These are phyloP conservation scores for Diospyros lotus DNA, from an alignment of 148 eudicot species.

Conservation along the genomic window DNA sequence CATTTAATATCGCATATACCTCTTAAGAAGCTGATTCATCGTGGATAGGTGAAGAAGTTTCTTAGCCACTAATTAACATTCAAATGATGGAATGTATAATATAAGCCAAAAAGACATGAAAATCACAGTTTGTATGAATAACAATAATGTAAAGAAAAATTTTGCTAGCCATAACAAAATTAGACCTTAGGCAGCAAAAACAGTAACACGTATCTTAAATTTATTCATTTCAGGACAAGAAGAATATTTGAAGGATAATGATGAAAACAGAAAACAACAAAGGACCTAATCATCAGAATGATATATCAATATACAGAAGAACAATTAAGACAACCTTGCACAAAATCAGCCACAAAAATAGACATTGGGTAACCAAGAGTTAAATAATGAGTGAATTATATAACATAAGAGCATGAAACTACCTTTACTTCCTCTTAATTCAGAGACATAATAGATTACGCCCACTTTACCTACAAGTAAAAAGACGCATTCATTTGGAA, in stretches of 20 bases:
- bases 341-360: neutral
- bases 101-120: too few relatives aligned
- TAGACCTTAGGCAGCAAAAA: neutral
- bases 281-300: neutral
- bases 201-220: neutral
- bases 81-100: too few relatives aligned
- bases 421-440: slow-evolving; percentile 93
- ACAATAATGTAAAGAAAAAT: too few relatives aligned
- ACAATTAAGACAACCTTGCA: slow-evolving; percentile 2
- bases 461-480: slow-evolving; percentile 96
- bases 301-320: neutral
- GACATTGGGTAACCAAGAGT: slow-evolving; percentile 4
- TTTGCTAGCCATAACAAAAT: too few relatives aligned
- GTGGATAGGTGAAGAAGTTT: too few relatives aligned
- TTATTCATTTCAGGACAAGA: neutral
- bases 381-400: slow-evolving; percentile 22
- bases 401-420: slow-evolving; percentile 64
- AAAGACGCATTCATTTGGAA: slow-evolving; percentile 82
- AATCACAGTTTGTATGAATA: too few relatives aligned
- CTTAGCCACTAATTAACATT: too few relatives aligned
- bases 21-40: too few relatives aligned
- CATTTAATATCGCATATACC: too few relatives aligned
- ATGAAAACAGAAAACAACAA: neutral
- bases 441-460: slow-evolving; percentile 88
- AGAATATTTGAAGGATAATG: neutral